A percentile compares a stretch with the other conserved stretches of the same genome.
Conservation (phyloP, 306 rosid genomes). For the Cicer pinnatifidum region DNA sequence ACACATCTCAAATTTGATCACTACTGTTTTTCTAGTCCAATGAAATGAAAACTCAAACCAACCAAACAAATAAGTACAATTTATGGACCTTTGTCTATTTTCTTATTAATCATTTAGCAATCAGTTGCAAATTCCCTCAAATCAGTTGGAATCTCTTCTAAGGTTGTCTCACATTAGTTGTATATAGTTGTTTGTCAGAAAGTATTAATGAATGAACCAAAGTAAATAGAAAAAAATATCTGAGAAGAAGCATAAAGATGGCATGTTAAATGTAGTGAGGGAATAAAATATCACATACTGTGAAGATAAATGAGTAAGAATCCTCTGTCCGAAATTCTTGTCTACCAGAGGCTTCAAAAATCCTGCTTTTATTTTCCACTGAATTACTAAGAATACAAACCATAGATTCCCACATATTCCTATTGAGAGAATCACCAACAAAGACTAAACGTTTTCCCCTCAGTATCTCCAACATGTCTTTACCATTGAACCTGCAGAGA, state of each 20-base stretch:
- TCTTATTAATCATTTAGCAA: background rate
- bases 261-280: slow-evolving; percentile 15
- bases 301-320: slow-evolving; percentile 76
- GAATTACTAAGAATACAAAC: slow-evolving; percentile 76
- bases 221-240: slow-evolving; percentile 2
- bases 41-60: background rate
- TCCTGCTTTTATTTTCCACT: slow-evolving; percentile 58
- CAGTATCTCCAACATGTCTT: slow-evolving; percentile 63
- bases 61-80: too few relatives aligned
- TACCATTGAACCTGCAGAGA: slow-evolving; percentile 67
- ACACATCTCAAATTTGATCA: slow-evolving; percentile 12
- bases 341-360: slow-evolving; percentile 77
- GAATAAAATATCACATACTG: slow-evolving; percentile 53
- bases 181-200: too few relatives aligned
- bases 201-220: background rate
- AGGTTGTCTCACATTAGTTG: too few relatives aligned
- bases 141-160: background rate
- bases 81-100: background rate
- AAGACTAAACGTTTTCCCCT: slow-evolving; percentile 77
- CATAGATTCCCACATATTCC: slow-evolving; percentile 96
- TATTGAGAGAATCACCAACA: slow-evolving; percentile 85
- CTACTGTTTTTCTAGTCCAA: background rate
- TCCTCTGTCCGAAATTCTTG: slow-evolving; percentile 74
- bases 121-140: background rate
- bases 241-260: slow-evolving; percentile 8